Evolutionary conservation across 495 filamentous ascomycete genomes (phyloP).

Genomic region (Hypoxylon lienhwacheense): DNA sequence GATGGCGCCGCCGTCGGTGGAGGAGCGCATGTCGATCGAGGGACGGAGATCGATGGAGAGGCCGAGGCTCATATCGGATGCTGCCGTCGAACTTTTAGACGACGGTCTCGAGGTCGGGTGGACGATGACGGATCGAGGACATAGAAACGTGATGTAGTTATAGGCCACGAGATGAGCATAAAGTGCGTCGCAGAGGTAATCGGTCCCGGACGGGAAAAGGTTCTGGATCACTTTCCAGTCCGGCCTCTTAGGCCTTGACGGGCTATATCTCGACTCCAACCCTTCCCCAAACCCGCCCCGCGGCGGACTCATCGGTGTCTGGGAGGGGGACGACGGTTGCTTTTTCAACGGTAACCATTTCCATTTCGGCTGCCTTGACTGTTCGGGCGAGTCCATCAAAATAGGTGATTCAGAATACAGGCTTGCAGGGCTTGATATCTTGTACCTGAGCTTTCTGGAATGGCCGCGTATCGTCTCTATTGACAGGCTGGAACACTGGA

Average conservation of each 20-base stretch:
- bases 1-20: conserved; percentile 30
- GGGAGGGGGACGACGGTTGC: conserved; percentile 12
- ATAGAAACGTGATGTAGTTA: conserved; percentile 59
- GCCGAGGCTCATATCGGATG: conserved; percentile 18
- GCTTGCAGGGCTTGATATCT: conserved; percentile 20
- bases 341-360: conserved; percentile 32
- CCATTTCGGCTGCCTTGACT: conserved; percentile 30
- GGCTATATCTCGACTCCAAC: conserved; percentile 15
- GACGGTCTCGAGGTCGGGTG: conserved; percentile 22
- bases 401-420: conserved; percentile 22
- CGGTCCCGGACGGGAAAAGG: conserved; percentile 59
- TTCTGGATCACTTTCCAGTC: conserved; percentile 56
- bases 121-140: conserved; percentile 31
- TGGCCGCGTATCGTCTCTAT: conserved; percentile 52
- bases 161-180: conserved; percentile 65
- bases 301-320: conserved; percentile 16
- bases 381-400: conserved; percentile 16
- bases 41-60: conserved; percentile 20
- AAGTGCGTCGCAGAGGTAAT: conserved; percentile 61
- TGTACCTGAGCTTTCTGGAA: conserved; percentile 46
- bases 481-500: conserved; percentile 47
- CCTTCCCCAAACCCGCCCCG: conserved; percentile 12
- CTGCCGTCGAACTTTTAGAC: conserved; percentile 20
- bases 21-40: conserved; percentile 20
- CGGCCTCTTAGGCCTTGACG: conserved; percentile 21